Base-by-base conservation (phyloP, 345 rosid species). In the Populus euphratica region DNA sequence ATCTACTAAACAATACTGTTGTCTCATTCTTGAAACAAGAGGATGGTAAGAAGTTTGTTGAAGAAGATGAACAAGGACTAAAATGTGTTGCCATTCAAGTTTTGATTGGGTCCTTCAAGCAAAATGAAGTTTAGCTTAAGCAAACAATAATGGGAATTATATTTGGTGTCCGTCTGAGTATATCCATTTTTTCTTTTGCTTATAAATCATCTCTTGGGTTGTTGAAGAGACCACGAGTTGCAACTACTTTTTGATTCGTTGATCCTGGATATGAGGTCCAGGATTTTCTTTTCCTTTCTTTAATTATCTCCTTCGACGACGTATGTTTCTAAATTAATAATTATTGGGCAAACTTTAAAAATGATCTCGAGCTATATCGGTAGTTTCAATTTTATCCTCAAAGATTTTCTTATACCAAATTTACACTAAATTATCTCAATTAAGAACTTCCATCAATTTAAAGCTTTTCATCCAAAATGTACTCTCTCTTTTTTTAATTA, bases 21-120 rank as follows among this genome's bases (percentile, higher is more conserved):
- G 82, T 76, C 56, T 81, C 84, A 65, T 74, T 70, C 69, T 73
- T 74, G 77, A 87, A 68, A 20, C 87, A 77, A 76, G 89, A 84
- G 41, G 82, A 43, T 12, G 83, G 80, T 6, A 81, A 44, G 21
- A 70, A 38, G 56, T 35, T 75, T 17, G 82, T 31, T 44, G 89
- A 81, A 27, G 87, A 83, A 23, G 89, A 81, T 65, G 87, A 88
- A 39, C 83, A 76, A 25, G 87, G 77, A 77, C 81, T 71, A n/a
- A 85, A 80, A 52, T 79, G 88, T 20, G 85, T 72, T 69, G 91
- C 92, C 96, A 90, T 88, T 87, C 78, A 84, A 74, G 25, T 75
- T 41, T 38, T 33, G 27, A 16, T 49, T 29, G 17, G 12, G 14
- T 4, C 12, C 20, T 27, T 35, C 49, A 35, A 43, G 38, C 8